Conservation (phyloP, 805 yeast genomes). For the Kockiozyma suomiensis region DNA sequence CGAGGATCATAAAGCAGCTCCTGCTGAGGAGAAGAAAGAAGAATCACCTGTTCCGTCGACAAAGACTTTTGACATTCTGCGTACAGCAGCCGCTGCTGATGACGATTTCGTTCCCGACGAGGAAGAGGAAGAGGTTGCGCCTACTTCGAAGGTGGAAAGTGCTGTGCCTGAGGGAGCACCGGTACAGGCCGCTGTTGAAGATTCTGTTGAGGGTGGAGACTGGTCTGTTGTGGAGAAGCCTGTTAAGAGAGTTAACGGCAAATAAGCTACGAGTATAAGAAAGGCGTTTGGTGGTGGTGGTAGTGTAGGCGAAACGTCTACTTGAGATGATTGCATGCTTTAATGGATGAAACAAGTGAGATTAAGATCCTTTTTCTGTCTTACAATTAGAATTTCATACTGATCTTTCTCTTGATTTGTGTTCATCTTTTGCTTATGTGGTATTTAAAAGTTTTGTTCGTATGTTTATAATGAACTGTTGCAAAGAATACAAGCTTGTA, state of each 20-base stretch:
- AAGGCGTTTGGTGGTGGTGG: not conserved
- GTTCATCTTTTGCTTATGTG: not conserved
- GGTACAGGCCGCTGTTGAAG: constrained; percentile 18
- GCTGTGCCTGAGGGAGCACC: constrained; percentile 22
- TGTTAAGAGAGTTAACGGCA: constrained; percentile 20
- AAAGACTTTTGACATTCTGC: constrained; percentile 28
- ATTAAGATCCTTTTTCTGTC: too few relatives aligned
- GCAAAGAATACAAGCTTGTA: not conserved
- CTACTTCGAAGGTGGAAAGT: constrained; percentile 6
- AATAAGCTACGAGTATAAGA: not conserved
- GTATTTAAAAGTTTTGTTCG: constrained; percentile 1
- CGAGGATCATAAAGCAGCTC: not conserved
- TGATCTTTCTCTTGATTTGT: not conserved
- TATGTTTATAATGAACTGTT: not conserved
- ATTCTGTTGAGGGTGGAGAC: constrained; percentile 33
- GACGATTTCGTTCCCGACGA: constrained; percentile 31
- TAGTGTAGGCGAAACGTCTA: not conserved
- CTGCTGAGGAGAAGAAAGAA: constrained; percentile 22
- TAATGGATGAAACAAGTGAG: not conserved
- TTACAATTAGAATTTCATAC: too few relatives aligned
- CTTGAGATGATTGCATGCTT: not conserved
- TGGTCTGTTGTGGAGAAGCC: constrained; percentile 34
- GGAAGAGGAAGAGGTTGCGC: constrained; percentile 22
- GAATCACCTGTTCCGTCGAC: constrained; percentile 19
- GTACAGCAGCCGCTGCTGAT: constrained; percentile 24